Evolutionary conservation across 2,329 filamentous ascomycete species (phyloP).

Genomic region (Phialemonium atrogriseum): DNA sequence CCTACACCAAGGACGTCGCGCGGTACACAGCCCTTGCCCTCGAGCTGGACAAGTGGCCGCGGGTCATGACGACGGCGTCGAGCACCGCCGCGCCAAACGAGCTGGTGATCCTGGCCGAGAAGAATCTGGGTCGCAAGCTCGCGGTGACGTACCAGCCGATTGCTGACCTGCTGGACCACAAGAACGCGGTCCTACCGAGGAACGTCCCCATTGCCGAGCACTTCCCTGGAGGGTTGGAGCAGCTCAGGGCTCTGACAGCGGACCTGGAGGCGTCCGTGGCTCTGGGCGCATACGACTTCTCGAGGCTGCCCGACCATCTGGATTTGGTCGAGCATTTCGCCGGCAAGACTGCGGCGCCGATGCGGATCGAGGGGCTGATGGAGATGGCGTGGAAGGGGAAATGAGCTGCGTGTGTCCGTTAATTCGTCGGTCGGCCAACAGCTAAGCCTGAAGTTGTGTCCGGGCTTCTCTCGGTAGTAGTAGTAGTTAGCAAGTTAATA

Average conservation of each 20-base stretch:
- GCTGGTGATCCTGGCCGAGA: conserved; percentile 21
- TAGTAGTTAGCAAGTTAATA: too few species aligned
- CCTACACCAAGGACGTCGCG: conserved; percentile 21
- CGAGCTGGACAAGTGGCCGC: conserved; percentile 20
- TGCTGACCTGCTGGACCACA: conserved; percentile 13
- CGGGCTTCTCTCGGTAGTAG: too few species aligned
- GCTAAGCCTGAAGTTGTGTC: too few species aligned
- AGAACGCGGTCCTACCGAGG: conserved; percentile 14
- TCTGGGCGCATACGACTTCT: conserved; percentile 20
- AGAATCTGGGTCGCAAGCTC: conserved; percentile 18
- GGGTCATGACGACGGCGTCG: conserved; percentile 16
- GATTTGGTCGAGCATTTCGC: conserved; percentile 15
- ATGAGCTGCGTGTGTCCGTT: too few species aligned
- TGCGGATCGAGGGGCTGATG: conserved; percentile 6
- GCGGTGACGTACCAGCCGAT: conserved; percentile 19
- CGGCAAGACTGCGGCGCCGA: conserved; percentile 5
- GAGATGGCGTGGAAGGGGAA: conserved; percentile 7
- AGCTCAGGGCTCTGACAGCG: conserved; percentile 17
- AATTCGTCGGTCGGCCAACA: too few species aligned
- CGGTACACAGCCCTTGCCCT: conserved; percentile 21
- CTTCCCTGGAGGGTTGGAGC: conserved; percentile 18
- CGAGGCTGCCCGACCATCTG: conserved; percentile 9
- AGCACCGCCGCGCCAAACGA: conserved; percentile 21
- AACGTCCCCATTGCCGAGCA: conserved; percentile 17
- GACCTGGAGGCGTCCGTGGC: conserved; percentile 22